Base-by-base conservation (phyloP, 345 rosid species). In the Jatropha curcas region DNA sequence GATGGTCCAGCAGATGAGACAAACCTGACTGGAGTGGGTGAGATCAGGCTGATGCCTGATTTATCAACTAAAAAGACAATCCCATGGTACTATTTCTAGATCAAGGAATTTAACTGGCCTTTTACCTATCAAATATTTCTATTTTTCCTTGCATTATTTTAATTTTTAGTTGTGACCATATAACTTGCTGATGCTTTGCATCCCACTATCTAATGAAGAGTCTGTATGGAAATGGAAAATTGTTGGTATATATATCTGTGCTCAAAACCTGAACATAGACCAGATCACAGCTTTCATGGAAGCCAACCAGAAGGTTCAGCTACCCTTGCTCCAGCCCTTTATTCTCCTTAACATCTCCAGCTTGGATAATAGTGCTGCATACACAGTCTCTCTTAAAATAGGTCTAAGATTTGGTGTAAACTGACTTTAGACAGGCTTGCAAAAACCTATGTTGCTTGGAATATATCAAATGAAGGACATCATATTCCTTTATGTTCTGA, bases 21-120 rank as follows among this genome's bases (percentile, higher is more conserved):
- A 71, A 84, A 88, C 64, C 81, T 95, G 67, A 86, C 91, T 0
- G 92, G 86, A 60, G 87, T 85, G 41, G 98, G 99, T 59, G 99
- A 95, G 89, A 82, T 92, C 76, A 90, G 98, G 82, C 66, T 95
- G 72, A 84, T 95, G 69, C 97, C 98, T 66, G 97, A 95, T 86
- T 75, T 95, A 73, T 83, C 89, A 33, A 92, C 98, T 34, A 86
- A 74, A 74, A 74, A 68, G 77, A 77, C 76, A 79, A 84, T 95
- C 75, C 98, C 99, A 65, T 92, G 98, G 98, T 94, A 86, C 53
- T 31, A 7, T 34, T 9, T 71, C 20, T 13, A 10, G 11, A 70
- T 59, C 33, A 16, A 53, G 60, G 11, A 65, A 53, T 28, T 19
- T 41, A 37, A 34, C 35, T 11, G 37, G 16, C 12, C 34, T 50